phyloP scores from a whole-genome alignment of 768 basidiomycete species.

The Infundibulicybe gibba region DNA sequence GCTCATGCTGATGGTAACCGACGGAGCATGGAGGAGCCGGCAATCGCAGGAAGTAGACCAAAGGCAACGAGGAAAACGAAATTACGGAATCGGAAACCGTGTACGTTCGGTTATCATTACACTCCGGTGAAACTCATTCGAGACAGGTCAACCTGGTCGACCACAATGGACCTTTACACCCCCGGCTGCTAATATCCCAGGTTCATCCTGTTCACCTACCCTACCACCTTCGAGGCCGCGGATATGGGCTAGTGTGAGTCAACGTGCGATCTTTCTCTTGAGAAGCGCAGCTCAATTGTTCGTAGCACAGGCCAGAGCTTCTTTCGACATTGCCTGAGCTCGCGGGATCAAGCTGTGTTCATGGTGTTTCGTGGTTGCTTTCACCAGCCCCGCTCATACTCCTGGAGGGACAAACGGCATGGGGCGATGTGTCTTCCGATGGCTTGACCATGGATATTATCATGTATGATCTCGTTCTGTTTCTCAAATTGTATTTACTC shows the following conservation, averaged over 20 bases:
- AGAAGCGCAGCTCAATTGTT: neutral
- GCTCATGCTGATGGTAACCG: too few relatives aligned
- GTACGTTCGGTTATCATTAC: too few relatives aligned
- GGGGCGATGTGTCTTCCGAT: slow-evolving; percentile 10
- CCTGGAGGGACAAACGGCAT: slow-evolving; percentile 18
- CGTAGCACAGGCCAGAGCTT: slow-evolving; percentile 24
- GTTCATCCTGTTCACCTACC: too few relatives aligned
- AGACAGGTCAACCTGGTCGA: too few relatives aligned
- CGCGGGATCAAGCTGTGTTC: slow-evolving; percentile 15
- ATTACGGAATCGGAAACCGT: too few relatives aligned
- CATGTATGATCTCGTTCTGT: slow-evolving; percentile 4
- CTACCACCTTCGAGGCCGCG: slow-evolving; percentile 10
- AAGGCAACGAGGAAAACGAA: too few relatives aligned
- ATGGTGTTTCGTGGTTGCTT: slow-evolving; percentile 22
- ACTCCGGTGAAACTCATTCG: too few relatives aligned
- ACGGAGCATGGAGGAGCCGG: too few relatives aligned
- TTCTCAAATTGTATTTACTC: neutral
- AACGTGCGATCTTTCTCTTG: neutral
- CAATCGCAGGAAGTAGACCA: too few relatives aligned
- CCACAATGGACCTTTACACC: too few relatives aligned
- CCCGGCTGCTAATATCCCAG: too few relatives aligned
- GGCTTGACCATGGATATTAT: slow-evolving; percentile 9
- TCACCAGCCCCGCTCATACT: slow-evolving; percentile 24
- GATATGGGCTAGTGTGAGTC: slow-evolving; percentile 25
- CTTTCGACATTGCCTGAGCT: slow-evolving; percentile 25